Conservation (phyloP, 2,329 filamentous ascomycete species). For the Catunica adiposa region DNA sequence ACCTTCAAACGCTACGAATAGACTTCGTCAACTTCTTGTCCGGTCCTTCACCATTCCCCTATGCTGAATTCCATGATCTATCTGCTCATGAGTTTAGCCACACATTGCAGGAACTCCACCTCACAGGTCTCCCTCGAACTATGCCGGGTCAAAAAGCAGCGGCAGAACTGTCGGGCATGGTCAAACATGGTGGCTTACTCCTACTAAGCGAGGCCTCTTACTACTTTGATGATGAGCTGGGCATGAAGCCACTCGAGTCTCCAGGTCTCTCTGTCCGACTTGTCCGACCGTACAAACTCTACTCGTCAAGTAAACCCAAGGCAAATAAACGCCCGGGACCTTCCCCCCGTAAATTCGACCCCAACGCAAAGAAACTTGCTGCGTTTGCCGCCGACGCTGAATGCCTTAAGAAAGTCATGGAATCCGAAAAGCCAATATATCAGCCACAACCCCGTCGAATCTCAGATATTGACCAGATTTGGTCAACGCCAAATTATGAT, state of each 20-base stretch:
- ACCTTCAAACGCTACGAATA: constrained; percentile 30
- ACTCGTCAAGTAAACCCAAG: not conserved
- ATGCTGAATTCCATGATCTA: constrained; percentile 33
- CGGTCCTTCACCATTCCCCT: constrained; percentile 27
- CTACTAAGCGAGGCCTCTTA: constrained; percentile 30
- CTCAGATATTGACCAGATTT: not conserved
- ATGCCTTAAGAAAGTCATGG: not conserved
- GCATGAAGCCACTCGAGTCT: constrained; percentile 23
- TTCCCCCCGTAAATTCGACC: not conserved
- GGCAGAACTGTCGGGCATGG: constrained; percentile 32
- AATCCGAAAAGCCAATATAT: not conserved
- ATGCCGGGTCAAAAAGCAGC: constrained; percentile 30
- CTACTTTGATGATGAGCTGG: constrained; percentile 20
- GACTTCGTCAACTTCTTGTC: constrained; percentile 40
- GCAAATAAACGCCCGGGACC: not conserved
- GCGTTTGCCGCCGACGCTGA: not conserved
- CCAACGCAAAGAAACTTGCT: not conserved
- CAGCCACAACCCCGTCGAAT: not conserved
- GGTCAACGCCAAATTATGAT: not conserved
- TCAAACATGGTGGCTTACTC: constrained; percentile 37
- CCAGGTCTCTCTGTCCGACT: not conserved
- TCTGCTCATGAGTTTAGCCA: constrained; percentile 37
- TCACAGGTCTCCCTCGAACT: constrained; percentile 37
- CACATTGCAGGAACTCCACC: constrained; percentile 34
- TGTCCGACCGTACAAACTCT: not conserved